Percentiles rank a stretch among this genome's conserved stretches.
These are phyloP conservation scores for Rhizopogon vesiculosus DNA, from an alignment of 768 basidiomycete species.

Conservation along the genomic window DNA sequence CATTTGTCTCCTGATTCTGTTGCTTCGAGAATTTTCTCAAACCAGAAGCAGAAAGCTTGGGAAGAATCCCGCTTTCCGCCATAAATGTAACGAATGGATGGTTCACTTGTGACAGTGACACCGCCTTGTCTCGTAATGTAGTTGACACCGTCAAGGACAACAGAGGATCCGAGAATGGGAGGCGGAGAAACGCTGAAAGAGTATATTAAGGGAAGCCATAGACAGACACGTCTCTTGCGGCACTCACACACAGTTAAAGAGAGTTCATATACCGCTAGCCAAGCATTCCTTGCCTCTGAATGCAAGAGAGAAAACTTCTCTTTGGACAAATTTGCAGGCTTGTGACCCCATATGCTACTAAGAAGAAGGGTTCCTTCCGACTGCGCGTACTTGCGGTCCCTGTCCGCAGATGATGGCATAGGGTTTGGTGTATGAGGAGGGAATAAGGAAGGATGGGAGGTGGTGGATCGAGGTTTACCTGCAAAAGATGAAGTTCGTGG, in stretches of 20 bases:
- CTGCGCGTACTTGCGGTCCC: conserved; percentile 72
- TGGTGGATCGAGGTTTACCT: conserved; percentile 27
- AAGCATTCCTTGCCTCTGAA: conserved; percentile 53
- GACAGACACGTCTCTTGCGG: not conserved
- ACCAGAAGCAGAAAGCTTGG: conserved; percentile 7
- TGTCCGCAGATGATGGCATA: conserved; percentile 65
- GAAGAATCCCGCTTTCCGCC: conserved; percentile 10
- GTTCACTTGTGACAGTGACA: conserved; percentile 40
- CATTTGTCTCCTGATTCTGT: conserved; percentile 7
- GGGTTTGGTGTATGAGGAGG: conserved; percentile 86
- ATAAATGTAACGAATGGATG: conserved; percentile 27
- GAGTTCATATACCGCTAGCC: conserved; percentile 80
- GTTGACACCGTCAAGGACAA: conserved; percentile 80
- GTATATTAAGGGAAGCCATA: not conserved
- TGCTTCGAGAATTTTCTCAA: not conserved
- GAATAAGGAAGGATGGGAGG: conserved; percentile 60
- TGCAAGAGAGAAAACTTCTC: conserved; percentile 66
- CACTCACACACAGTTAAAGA: conserved; percentile 75
- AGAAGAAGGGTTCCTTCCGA: conserved; percentile 74
- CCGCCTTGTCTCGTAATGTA: conserved; percentile 81
- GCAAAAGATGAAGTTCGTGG: conserved; percentile 51
- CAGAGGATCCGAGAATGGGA: conserved; percentile 66
- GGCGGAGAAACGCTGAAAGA: conserved; percentile 64
- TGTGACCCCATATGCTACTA: conserved; percentile 74
- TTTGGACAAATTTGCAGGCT: conserved; percentile 34